These are phyloP conservation scores for Stachybotrys chartarum DNA, from an alignment of 2,329 filamentous ascomycete genomes.

Conservation along the genomic window DNA sequence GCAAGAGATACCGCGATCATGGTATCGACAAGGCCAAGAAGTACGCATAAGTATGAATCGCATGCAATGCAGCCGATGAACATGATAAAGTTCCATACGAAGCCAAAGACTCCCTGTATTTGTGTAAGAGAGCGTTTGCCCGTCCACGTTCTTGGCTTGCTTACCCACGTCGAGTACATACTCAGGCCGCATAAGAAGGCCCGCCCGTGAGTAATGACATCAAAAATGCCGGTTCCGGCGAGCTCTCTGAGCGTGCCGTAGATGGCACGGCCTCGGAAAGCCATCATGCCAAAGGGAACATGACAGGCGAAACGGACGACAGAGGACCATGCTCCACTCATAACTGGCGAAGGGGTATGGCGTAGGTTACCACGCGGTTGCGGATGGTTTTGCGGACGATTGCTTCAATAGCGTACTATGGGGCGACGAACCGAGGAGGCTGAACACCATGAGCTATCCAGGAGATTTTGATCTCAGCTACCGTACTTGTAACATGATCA, in stretches of 20 bases:
- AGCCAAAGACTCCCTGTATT: not conserved
- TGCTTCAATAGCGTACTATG: no score
- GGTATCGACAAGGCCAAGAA: not conserved
- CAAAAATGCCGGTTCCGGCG: not conserved
- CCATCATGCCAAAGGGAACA: not conserved
- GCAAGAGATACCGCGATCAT: not conserved
- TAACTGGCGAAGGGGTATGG: no score
- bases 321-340: not conserved
- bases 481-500: no score
- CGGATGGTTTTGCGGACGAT: not conserved
- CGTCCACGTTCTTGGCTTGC: not conserved
- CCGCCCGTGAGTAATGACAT: not conserved
- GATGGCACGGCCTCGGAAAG: not conserved
- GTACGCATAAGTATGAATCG: not conserved
- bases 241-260: not conserved
- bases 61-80: not conserved
- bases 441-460: no score
- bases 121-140: no score
- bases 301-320: not conserved
- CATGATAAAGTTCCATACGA: slow-evolving; percentile 3
- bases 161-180: no score
- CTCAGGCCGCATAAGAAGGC: not conserved
- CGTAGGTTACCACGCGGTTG: no score
- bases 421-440: no score
- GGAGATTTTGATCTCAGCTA: no score